Conservation (phyloP, 768 basidiomycete genomes). For the Suillus lakei region DNA sequence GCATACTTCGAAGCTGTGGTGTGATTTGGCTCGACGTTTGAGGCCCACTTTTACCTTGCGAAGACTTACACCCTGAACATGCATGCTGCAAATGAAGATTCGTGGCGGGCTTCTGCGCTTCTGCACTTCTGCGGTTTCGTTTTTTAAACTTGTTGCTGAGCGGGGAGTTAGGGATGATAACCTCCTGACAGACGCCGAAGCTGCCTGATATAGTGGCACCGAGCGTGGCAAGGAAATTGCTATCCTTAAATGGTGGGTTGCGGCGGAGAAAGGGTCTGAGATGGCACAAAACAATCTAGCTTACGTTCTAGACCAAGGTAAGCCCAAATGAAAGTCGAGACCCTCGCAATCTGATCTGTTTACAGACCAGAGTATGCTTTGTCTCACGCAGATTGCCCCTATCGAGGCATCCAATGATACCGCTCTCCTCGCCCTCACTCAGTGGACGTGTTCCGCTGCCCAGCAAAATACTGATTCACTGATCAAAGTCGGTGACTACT, state of each 20-base stretch:
- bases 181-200: constrained; percentile 79
- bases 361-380: constrained; percentile 72
- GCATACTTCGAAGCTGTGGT: constrained; percentile 85
- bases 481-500: constrained; percentile 98
- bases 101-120: constrained; percentile 78
- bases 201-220: constrained; percentile 69
- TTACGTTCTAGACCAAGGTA: constrained; percentile 90
- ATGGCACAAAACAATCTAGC: constrained; percentile 95
- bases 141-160: constrained; percentile 92
- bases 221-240: constrained; percentile 81
- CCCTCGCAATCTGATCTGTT: constrained; percentile 7
- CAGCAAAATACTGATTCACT: constrained; percentile 96
- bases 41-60: constrained; percentile 93
- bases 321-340: constrained; percentile 35
- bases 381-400: constrained; percentile 69
- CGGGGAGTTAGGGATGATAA: constrained; percentile 89
- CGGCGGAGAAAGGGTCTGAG: constrained; percentile 91
- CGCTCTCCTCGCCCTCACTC: constrained; percentile 81
- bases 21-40: constrained; percentile 88
- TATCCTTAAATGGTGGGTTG: constrained; percentile 93
- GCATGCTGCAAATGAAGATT: constrained; percentile 46
- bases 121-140: constrained; percentile 90
- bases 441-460: constrained; percentile 93
- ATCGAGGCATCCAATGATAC: constrained; percentile 81
- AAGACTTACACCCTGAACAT: constrained; percentile 71